Conservation (phyloP, 1,284 basidiomycete genomes). For the Rhizopogon parksii region DNA sequence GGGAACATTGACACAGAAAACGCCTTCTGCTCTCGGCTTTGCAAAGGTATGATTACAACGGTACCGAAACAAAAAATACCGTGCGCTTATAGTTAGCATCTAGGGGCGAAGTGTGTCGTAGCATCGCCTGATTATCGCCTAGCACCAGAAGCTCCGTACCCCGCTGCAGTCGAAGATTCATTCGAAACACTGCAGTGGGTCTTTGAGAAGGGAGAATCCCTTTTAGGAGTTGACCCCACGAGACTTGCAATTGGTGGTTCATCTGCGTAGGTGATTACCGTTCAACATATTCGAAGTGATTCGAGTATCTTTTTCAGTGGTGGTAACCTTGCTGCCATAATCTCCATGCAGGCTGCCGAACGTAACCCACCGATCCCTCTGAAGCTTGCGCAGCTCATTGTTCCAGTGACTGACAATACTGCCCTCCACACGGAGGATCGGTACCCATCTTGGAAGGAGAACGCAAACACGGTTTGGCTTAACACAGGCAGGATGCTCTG, state of each 20-base stretch:
- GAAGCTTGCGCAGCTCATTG: constrained; percentile 39
- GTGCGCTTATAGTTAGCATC: background rate
- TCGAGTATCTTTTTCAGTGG: constrained; percentile 30
- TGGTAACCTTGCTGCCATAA: constrained; percentile 46
- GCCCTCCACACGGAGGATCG: constrained; percentile 25
- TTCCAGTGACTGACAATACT: constrained; percentile 34
- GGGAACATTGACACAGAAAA: constrained; percentile 35
- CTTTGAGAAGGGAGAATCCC: constrained; percentile 29
- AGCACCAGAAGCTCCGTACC: constrained; percentile 53
- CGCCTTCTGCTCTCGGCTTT: constrained; percentile 26
- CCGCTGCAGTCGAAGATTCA: constrained; percentile 53
- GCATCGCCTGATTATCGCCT: constrained; percentile 53
- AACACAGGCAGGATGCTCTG: constrained; percentile 44
- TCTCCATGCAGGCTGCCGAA: constrained; percentile 41
- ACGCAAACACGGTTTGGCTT: constrained; percentile 40
- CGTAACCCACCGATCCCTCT: constrained; percentile 36
- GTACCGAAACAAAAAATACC: background rate
- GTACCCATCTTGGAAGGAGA: constrained; percentile 44
- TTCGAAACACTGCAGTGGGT: constrained; percentile 48
- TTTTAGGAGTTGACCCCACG: constrained; percentile 34
- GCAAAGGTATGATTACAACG: constrained; percentile 16
- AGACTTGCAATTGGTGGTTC: constrained; percentile 49
- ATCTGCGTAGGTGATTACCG: constrained; percentile 34
- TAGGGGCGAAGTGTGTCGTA: constrained; percentile 36
- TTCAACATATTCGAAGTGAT: background rate